A percentile compares a stretch with the other conserved stretches of the same genome.
Conservation (phyloP, 2,329 filamentous ascomycete species). For the Arthrinium phaeospermum region DNA sequence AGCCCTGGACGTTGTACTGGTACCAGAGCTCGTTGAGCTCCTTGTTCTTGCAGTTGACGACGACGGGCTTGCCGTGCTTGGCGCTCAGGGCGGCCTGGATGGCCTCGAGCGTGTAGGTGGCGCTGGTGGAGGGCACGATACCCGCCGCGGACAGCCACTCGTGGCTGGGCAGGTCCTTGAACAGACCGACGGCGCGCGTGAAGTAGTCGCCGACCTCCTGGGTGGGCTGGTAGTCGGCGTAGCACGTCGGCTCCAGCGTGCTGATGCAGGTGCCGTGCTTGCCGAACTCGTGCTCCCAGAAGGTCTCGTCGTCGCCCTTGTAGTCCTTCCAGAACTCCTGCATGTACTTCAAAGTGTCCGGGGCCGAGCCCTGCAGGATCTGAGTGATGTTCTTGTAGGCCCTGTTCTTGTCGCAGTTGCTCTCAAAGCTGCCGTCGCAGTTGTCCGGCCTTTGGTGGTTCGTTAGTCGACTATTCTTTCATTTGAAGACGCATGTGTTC, state of each 20-base stretch:
- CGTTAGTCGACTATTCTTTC: not conserved
- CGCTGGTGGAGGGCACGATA: slow-evolving; percentile 57
- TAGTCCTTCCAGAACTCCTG: slow-evolving; percentile 74
- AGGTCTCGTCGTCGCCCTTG: slow-evolving; percentile 64
- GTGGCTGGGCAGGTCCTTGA: slow-evolving; percentile 71
- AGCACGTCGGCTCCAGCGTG: slow-evolving; percentile 72
- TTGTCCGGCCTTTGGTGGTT: slow-evolving; percentile 58
- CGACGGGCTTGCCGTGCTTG: slow-evolving; percentile 58
- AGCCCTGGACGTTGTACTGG: slow-evolving; percentile 66
- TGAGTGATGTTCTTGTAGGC: slow-evolving; percentile 69
- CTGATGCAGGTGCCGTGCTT: slow-evolving; percentile 78
- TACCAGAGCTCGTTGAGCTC: slow-evolving; percentile 64
- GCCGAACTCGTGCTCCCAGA: slow-evolving; percentile 78
- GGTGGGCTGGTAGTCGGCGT: slow-evolving; percentile 61
- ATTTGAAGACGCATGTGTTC: no score
- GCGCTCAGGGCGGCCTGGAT: slow-evolving; percentile 64
- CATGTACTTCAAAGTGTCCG: slow-evolving; percentile 67
- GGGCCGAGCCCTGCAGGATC: slow-evolving; percentile 54
- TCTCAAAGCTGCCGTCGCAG: slow-evolving; percentile 73
- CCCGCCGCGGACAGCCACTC: slow-evolving; percentile 65
- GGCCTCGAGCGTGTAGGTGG: slow-evolving; percentile 63
- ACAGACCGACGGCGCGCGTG: slow-evolving; percentile 67
- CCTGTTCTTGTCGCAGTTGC: slow-evolving; percentile 66
- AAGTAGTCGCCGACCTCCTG: slow-evolving; percentile 75
- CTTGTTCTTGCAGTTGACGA: slow-evolving; percentile 58